These are phyloP conservation scores for Paecilomyces dactylethromorphus DNA, from an alignment of 2,329 filamentous ascomycete species.

Conservation along the genomic window DNA sequence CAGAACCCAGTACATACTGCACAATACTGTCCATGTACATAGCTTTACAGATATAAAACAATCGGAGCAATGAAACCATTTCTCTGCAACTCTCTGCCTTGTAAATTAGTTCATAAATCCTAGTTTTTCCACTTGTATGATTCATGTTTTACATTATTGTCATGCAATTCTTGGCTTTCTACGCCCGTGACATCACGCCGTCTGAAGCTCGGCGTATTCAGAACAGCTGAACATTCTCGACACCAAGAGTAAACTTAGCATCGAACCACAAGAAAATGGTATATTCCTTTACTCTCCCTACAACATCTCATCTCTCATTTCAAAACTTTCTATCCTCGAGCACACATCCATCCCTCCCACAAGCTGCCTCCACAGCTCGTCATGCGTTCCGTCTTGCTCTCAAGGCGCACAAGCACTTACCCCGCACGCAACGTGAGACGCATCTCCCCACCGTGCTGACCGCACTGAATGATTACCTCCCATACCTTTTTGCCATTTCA, in stretches of 20 bases:
- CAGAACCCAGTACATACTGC: too few relatives aligned
- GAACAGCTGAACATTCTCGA: background rate
- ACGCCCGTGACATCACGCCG: slow-evolving; percentile 14
- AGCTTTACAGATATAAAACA: background rate
- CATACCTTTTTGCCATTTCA: slow-evolving; percentile 74
- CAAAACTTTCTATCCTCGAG: slow-evolving; percentile 68
- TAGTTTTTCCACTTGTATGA: background rate
- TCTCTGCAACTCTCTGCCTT: background rate
- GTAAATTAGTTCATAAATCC: background rate
- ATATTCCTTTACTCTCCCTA: slow-evolving; percentile 80
- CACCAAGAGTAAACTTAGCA: background rate
- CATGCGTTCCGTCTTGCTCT: slow-evolving; percentile 75
- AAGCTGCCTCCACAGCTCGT: slow-evolving; percentile 74
- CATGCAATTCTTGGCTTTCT: background rate
- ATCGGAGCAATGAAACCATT: background rate
- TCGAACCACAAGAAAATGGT: slow-evolving; percentile 58
- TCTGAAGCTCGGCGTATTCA: slow-evolving; percentile 7
- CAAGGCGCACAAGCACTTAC: slow-evolving; percentile 85
- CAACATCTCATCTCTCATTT: slow-evolving; percentile 81
- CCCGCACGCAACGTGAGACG: slow-evolving; percentile 60
- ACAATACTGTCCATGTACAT: too few relatives aligned
- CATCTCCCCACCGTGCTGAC: slow-evolving; percentile 65
- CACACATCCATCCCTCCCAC: slow-evolving; percentile 82
- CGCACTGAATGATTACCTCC: slow-evolving; percentile 69
- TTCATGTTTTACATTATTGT: background rate